These are phyloP conservation scores for Rubia balearica DNA, from an alignment of 305 asterid species.

Conservation along the genomic window DNA sequence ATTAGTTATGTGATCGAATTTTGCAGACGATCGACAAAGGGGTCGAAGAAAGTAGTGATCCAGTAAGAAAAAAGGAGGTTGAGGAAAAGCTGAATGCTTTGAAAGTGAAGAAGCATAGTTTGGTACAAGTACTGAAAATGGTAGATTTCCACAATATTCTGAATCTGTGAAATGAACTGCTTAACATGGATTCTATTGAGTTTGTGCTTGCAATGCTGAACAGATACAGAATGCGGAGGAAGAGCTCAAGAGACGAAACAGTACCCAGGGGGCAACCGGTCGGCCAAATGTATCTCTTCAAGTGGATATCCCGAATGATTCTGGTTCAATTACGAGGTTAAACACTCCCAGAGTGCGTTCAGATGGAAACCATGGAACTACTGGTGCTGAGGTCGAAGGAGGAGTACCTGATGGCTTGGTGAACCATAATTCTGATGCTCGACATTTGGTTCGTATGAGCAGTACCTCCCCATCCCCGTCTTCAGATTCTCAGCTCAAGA, in stretches of 20 bases:
- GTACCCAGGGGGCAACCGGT: slow-evolving; percentile 38
- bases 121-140: slow-evolving; percentile 88
- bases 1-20: background rate
- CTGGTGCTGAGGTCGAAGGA: slow-evolving; percentile 49
- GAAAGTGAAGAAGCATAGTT: slow-evolving; percentile 65
- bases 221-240: slow-evolving; percentile 88
- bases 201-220: slow-evolving; percentile 11
- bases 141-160: slow-evolving; percentile 20
- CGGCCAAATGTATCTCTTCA: slow-evolving; percentile 59
- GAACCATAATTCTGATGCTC: slow-evolving; percentile 48
- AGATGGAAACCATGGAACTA: slow-evolving; percentile 58
- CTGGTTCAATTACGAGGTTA: slow-evolving; percentile 61
- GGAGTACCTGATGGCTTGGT: slow-evolving; percentile 55
- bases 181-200: background rate
- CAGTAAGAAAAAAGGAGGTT: slow-evolving; percentile 57
- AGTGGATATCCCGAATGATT: slow-evolving; percentile 68
- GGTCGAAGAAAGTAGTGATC: slow-evolving; percentile 35
- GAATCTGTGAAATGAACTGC: background rate
- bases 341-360: slow-evolving; percentile 67
- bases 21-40: slow-evolving; percentile 42
- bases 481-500: slow-evolving; percentile 67
- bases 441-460: slow-evolving; percentile 52
- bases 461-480: slow-evolving; percentile 75
- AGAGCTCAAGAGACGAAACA: slow-evolving; percentile 58
- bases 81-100: slow-evolving; percentile 61